phyloP scores from a whole-genome alignment of 2,329 filamentous ascomycete genomes.

The Colletotrichum filicis region DNA sequence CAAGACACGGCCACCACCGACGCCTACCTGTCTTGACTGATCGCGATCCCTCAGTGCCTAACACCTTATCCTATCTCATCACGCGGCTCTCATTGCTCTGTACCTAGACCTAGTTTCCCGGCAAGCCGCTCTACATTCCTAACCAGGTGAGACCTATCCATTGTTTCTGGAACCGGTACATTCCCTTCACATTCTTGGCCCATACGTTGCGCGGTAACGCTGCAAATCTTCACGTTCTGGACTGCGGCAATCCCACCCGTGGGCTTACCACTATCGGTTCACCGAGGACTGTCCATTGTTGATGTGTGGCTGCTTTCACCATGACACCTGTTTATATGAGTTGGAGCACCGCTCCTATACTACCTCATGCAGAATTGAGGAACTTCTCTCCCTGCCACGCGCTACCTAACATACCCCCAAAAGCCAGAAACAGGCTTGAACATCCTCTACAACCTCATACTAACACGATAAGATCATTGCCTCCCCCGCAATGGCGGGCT shows the following conservation, averaged over 20 bases:
- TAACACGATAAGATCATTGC: constrained; percentile 15
- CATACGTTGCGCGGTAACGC: constrained; percentile 34
- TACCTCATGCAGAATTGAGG: background rate
- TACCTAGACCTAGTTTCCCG: constrained; percentile 8
- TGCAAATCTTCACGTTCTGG: background rate
- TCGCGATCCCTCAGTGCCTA: constrained; percentile 11
- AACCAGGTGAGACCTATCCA: constrained; percentile 28
- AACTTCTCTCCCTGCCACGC: background rate
- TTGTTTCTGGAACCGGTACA: constrained; percentile 31
- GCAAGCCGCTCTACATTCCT: constrained; percentile 33
- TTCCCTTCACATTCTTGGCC: constrained; percentile 13
- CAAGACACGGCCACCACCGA: constrained; percentile 12
- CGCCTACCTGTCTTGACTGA: background rate
- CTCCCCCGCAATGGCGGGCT: constrained; percentile 26
- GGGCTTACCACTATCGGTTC: background rate
- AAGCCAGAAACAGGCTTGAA: background rate
- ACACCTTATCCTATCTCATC: background rate
- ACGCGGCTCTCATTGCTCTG: background rate
- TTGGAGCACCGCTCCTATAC: background rate
- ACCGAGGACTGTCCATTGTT: constrained; percentile 6
- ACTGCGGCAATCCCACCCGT: background rate
- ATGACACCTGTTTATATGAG: constrained; percentile 15
- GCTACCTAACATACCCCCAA: background rate
- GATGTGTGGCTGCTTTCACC: background rate
- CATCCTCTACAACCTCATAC: background rate